Evolutionary conservation across 345 rosid genomes (phyloP).

Genomic region (Populus ilicifolia): DNA sequence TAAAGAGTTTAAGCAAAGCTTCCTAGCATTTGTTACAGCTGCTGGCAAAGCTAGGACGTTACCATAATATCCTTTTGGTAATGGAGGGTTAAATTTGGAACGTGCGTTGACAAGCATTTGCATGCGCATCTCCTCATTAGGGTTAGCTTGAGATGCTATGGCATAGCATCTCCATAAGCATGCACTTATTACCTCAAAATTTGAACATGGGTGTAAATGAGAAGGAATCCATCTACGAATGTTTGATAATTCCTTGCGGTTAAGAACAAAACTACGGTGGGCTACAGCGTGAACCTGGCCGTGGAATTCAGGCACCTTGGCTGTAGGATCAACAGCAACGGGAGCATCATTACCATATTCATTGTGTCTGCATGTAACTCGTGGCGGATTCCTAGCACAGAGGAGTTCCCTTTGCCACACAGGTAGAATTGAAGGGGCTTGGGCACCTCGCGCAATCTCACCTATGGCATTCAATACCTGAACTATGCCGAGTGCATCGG

Average conservation of each 20-base stretch:
- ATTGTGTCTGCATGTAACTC: not conserved
- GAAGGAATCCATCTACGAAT: not conserved
- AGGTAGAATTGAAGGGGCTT: constrained; percentile 1
- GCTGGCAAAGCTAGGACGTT: constrained; percentile 13
- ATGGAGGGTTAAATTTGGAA: constrained; percentile 3
- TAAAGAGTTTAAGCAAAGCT: not conserved
- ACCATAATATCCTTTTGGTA: constrained; percentile 20
- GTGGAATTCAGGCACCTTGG: not conserved
- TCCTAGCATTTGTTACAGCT: constrained; percentile 9
- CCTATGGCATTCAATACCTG: constrained; percentile 15
- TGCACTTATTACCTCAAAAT: not conserved
- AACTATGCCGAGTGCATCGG: constrained; percentile 11
- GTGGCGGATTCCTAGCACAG: constrained; percentile 11
- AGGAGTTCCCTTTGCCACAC: constrained; percentile 12
- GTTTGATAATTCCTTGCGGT: constrained; percentile 1
- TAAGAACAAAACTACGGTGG: constrained; percentile 11
- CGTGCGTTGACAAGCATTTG: constrained; percentile 1
- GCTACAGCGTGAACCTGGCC: constrained; percentile 1
- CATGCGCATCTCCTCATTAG: constrained; percentile 11
- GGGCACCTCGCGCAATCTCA: constrained; percentile 15
- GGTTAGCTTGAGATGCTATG: not conserved
- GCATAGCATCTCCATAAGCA: constrained; percentile 24
- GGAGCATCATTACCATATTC: not conserved
- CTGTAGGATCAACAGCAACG: not conserved
- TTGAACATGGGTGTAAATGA: not conserved